Evolutionary conservation across 177 flowering plant genomes (phyloP).

Genomic region (Vitis hybrid): DNA sequence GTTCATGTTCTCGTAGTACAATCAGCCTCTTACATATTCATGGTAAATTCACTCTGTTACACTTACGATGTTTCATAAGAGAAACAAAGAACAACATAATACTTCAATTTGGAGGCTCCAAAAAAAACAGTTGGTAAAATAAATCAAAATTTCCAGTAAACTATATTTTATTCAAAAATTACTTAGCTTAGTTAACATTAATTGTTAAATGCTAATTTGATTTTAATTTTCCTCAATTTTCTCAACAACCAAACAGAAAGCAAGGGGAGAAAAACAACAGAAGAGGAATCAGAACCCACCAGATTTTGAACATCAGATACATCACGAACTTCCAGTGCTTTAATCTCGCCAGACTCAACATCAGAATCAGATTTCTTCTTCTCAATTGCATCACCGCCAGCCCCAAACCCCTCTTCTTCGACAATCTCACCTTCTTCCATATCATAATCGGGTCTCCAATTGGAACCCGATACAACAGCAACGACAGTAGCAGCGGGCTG

Average conservation of each 20-base stretch:
- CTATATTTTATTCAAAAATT: neutral
- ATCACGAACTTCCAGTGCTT: constrained; percentile 22
- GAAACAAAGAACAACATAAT: neutral
- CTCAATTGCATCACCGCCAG: constrained; percentile 2
- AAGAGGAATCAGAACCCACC: constrained; percentile 41
- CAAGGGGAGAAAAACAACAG: neutral
- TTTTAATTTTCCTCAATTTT: neutral
- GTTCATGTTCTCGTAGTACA: constrained; percentile 24
- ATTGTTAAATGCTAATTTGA: neutral
- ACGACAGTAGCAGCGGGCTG: neutral
- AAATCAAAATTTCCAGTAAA: neutral
- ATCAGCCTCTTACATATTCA: constrained; percentile 31
- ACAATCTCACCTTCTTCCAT: constrained; percentile 80
- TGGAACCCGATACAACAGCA: neutral
- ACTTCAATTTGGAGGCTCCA: constrained; percentile 5
- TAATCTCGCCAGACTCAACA: constrained; percentile 50
- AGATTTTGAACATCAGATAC: constrained; percentile 18
- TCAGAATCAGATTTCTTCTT: constrained; percentile 32
- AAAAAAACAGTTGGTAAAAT: neutral
- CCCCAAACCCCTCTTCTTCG: constrained; percentile 41
- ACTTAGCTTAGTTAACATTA: neutral
- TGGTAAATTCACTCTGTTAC: constrained; percentile 19
- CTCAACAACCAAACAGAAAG: constrained; percentile 19
- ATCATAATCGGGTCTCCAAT: constrained; percentile 37
- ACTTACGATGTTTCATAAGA: neutral